Conservation (phyloP, 2,329 filamentous ascomycete genomes). For the Aspergillus viridinutans region DNA sequence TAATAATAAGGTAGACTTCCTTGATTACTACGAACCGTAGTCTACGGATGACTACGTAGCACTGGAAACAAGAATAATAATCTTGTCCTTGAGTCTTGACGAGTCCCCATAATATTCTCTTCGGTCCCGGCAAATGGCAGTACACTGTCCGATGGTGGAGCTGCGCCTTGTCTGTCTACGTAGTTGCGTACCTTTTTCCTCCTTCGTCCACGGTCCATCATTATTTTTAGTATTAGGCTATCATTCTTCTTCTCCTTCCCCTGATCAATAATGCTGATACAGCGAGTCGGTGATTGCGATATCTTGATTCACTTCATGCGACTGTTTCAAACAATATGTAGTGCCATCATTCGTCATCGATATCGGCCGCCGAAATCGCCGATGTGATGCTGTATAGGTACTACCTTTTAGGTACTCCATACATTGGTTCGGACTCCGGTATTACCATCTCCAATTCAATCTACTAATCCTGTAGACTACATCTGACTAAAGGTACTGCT, state of each 20-base stretch:
- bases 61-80: not conserved
- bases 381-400: too few species aligned
- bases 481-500: not conserved
- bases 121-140: not conserved
- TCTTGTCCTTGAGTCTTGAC: not conserved
- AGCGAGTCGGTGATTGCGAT: not conserved
- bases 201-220: not conserved
- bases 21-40: not conserved
- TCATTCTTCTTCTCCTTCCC: not conserved
- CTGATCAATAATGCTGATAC: not conserved
- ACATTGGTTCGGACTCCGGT: not conserved
- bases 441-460: not conserved
- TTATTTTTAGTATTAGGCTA: not conserved
- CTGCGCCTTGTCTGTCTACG: not conserved
- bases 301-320: not conserved
- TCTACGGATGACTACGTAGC: not conserved
- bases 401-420: not conserved
- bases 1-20: not conserved
- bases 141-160: not conserved
- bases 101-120: not conserved
- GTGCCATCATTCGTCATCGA: not conserved
- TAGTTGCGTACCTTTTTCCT: not conserved
- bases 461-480: too few species aligned
- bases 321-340: not conserved
- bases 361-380: not conserved